phyloP scores from a whole-genome alignment of 768 basidiomycete genomes.

The Heimioporus sp. region DNA sequence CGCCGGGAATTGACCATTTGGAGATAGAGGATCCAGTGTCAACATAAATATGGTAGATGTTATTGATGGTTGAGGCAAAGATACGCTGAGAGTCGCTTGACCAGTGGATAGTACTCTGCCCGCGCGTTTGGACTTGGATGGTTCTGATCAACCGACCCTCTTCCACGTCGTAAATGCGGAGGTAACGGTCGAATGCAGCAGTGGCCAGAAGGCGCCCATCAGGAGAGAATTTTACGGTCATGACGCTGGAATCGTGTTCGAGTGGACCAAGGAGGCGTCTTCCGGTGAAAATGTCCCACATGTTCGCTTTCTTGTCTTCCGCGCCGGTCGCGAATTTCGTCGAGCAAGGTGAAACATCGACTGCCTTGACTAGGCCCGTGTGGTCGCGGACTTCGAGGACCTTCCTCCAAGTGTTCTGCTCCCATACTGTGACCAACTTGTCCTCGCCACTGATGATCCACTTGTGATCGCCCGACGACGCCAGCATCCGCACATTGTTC shows the following conservation, averaged over 20 bases:
- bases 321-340: constrained; percentile 3
- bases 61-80: not conserved
- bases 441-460: constrained; percentile 1
- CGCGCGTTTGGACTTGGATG: not conserved
- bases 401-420: not conserved
- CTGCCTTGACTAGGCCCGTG: not conserved
- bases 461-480: not conserved
- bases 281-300: constrained; percentile 7
- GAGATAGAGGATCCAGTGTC: not conserved
- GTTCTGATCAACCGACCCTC: not conserved
- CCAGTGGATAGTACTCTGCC: not conserved
- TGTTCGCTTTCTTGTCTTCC: not conserved
- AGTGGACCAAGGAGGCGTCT: constrained; percentile 5
- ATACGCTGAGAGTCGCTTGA: not conserved
- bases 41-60: not conserved
- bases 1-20: not conserved
- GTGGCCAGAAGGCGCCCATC: not conserved
- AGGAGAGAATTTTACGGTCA: constrained; percentile 3
- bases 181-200: not conserved
- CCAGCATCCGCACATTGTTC: not conserved
- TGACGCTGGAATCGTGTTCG: not conserved
- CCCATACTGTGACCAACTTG: not conserved
- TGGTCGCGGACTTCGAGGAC: not conserved
- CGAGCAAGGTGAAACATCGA: constrained; percentile 5
- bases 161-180: not conserved